These are phyloP conservation scores for Ogataea corticis DNA, from an alignment of 805 yeast species.

Conservation along the genomic window DNA sequence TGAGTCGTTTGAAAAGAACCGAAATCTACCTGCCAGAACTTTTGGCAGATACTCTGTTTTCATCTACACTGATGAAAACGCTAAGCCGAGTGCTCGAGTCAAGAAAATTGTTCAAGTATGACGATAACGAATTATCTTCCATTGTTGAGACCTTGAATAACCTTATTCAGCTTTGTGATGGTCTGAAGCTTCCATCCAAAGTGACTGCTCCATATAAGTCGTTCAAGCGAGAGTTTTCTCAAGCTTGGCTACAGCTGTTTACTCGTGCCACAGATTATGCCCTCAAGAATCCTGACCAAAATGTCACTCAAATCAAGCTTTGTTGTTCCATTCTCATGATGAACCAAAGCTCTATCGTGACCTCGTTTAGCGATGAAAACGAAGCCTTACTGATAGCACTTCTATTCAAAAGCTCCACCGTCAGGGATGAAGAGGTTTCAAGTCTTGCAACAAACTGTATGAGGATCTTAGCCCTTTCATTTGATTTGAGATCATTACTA, in stretches of 20 bases:
- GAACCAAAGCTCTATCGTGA: constrained; percentile 14
- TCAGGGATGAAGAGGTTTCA: constrained; percentile 12
- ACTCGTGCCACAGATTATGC: constrained; percentile 12
- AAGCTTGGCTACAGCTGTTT: constrained; percentile 18
- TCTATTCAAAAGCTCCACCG: constrained; percentile 16
- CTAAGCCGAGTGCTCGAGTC: constrained; percentile 8
- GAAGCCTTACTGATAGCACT: constrained; percentile 14
- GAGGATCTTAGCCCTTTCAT: neutral
- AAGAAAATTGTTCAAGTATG: constrained; percentile 9
- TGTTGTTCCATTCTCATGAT: constrained; percentile 29
- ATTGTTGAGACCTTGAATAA: constrained; percentile 9
- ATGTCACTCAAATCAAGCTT: constrained; percentile 10
- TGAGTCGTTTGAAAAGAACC: neutral
- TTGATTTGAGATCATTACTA: neutral
- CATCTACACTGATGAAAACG: constrained; percentile 5
- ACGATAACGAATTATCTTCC: constrained; percentile 5
- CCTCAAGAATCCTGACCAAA: constrained; percentile 1
- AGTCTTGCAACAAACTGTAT: constrained; percentile 25
- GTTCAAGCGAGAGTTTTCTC: constrained; percentile 20
- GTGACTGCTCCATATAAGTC: constrained; percentile 8
- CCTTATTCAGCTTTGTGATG: constrained; percentile 6
- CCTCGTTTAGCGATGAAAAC: constrained; percentile 10
- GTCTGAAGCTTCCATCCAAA: neutral
- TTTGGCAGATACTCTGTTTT: neutral
- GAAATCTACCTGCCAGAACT: neutral